Evolutionary conservation across 2,329 filamentous ascomycete genomes (phyloP).

Genomic region (Phaeoacremonium minimum): DNA sequence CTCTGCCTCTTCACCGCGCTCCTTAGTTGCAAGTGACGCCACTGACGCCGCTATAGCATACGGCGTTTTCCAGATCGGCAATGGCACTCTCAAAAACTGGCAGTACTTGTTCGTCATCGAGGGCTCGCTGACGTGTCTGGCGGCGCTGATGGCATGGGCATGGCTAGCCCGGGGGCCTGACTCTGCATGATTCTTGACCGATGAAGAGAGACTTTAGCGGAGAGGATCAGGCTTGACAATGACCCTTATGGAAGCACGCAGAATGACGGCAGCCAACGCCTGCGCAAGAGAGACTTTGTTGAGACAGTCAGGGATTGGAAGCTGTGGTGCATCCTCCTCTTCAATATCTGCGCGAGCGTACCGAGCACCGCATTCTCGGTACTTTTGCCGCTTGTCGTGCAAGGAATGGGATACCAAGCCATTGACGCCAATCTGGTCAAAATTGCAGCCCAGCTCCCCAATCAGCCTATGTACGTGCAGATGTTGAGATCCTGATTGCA

Average conservation of each 20-base stretch:
- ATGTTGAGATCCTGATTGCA: not conserved
- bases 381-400: constrained; percentile 26
- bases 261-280: constrained; percentile 12
- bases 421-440: constrained; percentile 19
- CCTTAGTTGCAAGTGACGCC: too few species aligned
- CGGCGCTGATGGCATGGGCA: constrained; percentile 55
- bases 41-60: too few species aligned
- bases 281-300: constrained; percentile 22
- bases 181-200: constrained; percentile 54
- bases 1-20: too few species aligned
- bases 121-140: constrained; percentile 39
- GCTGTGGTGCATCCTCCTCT: constrained; percentile 24
- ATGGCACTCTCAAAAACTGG: constrained; percentile 43
- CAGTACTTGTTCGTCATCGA: constrained; percentile 62
- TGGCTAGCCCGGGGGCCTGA: constrained; percentile 63
- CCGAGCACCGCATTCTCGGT: constrained; percentile 24
- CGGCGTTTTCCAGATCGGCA: not conserved
- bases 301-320: constrained; percentile 29
- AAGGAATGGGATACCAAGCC: constrained; percentile 20
- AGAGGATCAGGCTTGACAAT: constrained; percentile 27
- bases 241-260: constrained; percentile 17
- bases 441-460: not conserved
- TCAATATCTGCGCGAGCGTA: constrained; percentile 26
- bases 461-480: not conserved
- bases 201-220: constrained; percentile 51